A percentile compares a stretch with the other conserved stretches of the same genome.
phyloP scores from a whole-genome alignment of 2,329 filamentous ascomycete species.

The Epichloe coenophiala region DNA sequence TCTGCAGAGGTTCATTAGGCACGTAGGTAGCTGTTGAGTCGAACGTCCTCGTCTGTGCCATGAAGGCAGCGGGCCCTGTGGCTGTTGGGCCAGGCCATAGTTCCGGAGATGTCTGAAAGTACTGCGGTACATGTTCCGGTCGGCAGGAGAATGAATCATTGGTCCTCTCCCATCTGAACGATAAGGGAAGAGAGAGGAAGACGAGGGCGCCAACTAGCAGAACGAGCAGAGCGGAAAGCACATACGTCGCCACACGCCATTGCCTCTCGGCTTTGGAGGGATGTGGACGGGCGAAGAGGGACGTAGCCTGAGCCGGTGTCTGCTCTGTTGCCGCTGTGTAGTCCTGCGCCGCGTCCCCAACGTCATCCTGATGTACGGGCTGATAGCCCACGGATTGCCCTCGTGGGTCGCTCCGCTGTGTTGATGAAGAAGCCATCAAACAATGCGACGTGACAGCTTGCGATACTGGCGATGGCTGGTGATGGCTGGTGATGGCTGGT shows the following conservation, averaged over 20 bases:
- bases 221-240: slow-evolving; percentile 21
- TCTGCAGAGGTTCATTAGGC: slow-evolving; percentile 58
- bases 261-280: slow-evolving; percentile 12
- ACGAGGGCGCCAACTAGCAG: slow-evolving; percentile 24
- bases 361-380: slow-evolving; percentile 21
- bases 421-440: slow-evolving; percentile 5
- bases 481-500: not conserved
- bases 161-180: slow-evolving; percentile 10
- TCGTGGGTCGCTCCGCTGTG: slow-evolving; percentile 5
- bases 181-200: slow-evolving; percentile 21
- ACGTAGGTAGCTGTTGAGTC: slow-evolving; percentile 52
- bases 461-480: not conserved
- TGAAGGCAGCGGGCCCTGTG: slow-evolving; percentile 56
- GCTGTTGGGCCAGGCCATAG: slow-evolving; percentile 51
- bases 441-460: not conserved
- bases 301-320: not conserved
- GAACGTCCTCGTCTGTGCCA: slow-evolving; percentile 57
- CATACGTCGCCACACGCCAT: slow-evolving; percentile 17
- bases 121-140: slow-evolving; percentile 38
- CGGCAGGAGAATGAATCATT: slow-evolving; percentile 17
- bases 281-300: slow-evolving; percentile 3
- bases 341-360: not conserved
- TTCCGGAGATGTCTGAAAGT: slow-evolving; percentile 49
- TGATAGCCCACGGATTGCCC: slow-evolving; percentile 16
- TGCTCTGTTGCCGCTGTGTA: not conserved